A percentile compares a stretch with the other conserved stretches of the same genome.
Evolutionary conservation across 2,329 filamentous ascomycete genomes (phyloP).

Genomic region (Sordariomycetes sp.): DNA sequence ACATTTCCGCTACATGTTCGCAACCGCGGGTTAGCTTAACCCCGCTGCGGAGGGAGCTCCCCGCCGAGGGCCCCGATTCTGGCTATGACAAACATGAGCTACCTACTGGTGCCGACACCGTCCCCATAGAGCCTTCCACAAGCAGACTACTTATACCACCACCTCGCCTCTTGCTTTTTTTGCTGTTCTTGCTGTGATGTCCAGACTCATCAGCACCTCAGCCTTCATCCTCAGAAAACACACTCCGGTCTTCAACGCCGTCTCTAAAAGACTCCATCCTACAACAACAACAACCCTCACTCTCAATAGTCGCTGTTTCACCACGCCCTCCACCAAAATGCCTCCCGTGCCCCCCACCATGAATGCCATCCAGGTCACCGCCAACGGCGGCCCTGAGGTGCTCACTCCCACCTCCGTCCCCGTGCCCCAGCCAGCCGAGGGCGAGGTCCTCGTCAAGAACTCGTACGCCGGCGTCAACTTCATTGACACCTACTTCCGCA

Average conservation of each 20-base stretch:
- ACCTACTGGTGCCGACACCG: neutral
- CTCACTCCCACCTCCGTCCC: slow-evolving; percentile 18
- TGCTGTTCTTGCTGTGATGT: neutral
- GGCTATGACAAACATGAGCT: neutral
- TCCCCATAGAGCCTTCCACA: neutral
- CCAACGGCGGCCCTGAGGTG: neutral
- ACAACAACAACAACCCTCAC: neutral
- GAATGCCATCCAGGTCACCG: slow-evolving; percentile 1
- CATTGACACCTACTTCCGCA: slow-evolving; percentile 87
- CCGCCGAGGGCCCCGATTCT: neutral
- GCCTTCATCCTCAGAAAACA: neutral
- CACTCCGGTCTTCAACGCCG: neutral
- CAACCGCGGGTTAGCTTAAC: neutral
- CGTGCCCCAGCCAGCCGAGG: slow-evolving; percentile 57
- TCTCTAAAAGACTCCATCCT: neutral
- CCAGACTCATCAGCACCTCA: neutral
- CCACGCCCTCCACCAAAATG: neutral
- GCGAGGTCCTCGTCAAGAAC: slow-evolving; percentile 72
- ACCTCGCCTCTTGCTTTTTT: neutral
- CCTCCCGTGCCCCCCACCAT: neutral
- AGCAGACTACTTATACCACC: neutral
- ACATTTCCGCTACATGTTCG: neutral
- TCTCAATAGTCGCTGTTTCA: neutral
- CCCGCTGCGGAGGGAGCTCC: neutral
- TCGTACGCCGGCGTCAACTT: slow-evolving; percentile 74